Evolutionary conservation across 305 asterid genomes (phyloP).

Genomic region (Fraxinus sp.): DNA sequence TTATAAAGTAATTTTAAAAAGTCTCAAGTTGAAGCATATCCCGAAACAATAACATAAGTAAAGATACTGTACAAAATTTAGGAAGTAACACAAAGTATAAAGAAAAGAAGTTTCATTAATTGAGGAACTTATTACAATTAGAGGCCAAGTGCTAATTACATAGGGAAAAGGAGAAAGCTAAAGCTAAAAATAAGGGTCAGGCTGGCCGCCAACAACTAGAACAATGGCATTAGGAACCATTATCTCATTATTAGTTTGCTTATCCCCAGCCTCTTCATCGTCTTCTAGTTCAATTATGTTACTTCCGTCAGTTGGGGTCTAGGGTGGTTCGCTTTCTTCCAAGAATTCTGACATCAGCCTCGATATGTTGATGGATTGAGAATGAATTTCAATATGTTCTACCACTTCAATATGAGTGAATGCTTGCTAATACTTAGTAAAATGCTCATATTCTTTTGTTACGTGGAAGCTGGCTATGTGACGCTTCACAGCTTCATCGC

Average conservation of each 20-base stretch:
- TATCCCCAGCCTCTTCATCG: no score
- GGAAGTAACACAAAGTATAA: neutral
- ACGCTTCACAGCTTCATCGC: neutral
- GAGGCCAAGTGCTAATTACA: neutral
- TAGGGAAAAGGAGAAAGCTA: neutral
- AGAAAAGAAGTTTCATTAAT: neutral
- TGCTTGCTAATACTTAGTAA: no score
- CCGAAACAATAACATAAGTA: neutral
- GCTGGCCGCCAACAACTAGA: neutral
- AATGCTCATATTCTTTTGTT: neutral
- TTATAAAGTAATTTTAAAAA: neutral
- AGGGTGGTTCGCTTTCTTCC: neutral
- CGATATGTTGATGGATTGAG: neutral
- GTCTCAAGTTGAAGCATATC: neutral
- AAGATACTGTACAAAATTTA: neutral
- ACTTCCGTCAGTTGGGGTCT: neutral
- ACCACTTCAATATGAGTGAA: neutral
- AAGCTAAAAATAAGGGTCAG: neutral
- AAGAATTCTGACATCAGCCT: neutral
- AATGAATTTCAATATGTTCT: neutral
- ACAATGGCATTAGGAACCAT: neutral
- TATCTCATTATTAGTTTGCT: no score
- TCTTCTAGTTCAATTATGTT: no score
- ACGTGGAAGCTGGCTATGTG: neutral
- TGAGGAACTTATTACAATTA: neutral